phyloP scores from a whole-genome alignment of 140 eudicot species.

The Bidens hawaiensis region DNA sequence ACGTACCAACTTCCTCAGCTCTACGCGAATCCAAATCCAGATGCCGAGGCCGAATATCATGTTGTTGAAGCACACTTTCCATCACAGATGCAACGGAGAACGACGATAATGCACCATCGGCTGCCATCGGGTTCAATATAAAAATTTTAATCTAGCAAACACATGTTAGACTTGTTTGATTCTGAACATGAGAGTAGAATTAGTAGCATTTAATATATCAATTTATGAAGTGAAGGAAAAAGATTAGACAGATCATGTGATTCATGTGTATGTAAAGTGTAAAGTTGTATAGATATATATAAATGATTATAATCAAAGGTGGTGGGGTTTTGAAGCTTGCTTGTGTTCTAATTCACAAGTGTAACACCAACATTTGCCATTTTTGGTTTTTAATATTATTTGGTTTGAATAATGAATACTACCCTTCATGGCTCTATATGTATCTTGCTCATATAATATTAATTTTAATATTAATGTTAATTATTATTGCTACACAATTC shows the following conservation, averaged over 20 bases:
- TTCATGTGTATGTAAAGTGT: background rate
- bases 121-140: background rate
- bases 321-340: constrained; percentile 33
- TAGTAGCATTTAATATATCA: background rate
- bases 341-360: constrained; percentile 17
- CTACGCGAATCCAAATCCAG: constrained; percentile 89
- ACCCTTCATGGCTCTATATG: background rate
- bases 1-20: constrained; percentile 90
- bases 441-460: too few species aligned
- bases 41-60: constrained; percentile 48
- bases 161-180: constrained; percentile 18
- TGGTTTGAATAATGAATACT: too few species aligned
- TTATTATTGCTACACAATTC: background rate
- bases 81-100: constrained; percentile 83
- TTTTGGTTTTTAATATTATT: too few species aligned
- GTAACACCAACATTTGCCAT: background rate
- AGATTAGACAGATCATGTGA: constrained; percentile 16
- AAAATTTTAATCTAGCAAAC: constrained; percentile 14
- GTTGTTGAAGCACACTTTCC: constrained; percentile 95
- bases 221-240: constrained; percentile 9
- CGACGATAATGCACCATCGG: constrained; percentile 42
- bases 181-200: background rate
- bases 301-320: constrained; percentile 7
- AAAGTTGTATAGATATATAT: constrained; percentile 18
- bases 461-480: background rate